phyloP scores from a whole-genome alignment of 1,284 basidiomycete species.

The Inonotus obliquus region DNA sequence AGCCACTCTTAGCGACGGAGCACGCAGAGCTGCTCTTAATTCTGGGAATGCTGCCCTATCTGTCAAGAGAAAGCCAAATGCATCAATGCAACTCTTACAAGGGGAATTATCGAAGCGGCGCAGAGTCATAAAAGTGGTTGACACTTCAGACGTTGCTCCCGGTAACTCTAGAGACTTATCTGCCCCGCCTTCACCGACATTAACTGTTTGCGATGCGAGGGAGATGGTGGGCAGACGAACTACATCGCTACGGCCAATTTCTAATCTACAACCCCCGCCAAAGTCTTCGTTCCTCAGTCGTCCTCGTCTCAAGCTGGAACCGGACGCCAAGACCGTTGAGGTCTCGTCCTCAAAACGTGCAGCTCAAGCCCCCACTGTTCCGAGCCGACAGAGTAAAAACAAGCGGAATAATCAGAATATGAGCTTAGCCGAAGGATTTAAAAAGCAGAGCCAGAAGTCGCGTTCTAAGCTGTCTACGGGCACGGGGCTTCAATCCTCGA shows the following conservation, averaged over 20 bases:
- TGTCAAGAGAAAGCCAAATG: not conserved
- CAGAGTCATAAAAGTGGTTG: not conserved
- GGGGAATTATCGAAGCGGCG: not conserved
- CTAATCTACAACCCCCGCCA: not conserved
- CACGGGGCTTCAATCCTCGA: not conserved
- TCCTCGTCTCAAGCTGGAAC: constrained; percentile 6
- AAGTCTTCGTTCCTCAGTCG: not conserved
- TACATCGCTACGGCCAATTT: not conserved
- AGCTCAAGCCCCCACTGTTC: not conserved
- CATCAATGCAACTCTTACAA: constrained; percentile 1
- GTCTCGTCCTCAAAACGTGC: not conserved
- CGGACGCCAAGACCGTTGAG: not conserved
- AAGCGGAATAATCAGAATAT: not conserved
- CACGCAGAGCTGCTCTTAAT: not conserved
- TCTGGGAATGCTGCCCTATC: not conserved
- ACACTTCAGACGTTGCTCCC: not conserved
- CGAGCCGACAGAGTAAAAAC: not conserved
- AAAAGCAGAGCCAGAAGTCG: not conserved
- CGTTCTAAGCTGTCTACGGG: not conserved
- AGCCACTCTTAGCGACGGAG: not conserved
- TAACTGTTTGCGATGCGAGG: not conserved
- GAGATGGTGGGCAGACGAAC: not conserved
- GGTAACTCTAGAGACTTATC: not conserved
- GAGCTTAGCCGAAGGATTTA: not conserved
- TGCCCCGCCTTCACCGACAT: not conserved